Conservation (phyloP, 768 basidiomycete species). For the Boletus vermiculosoides region DNA sequence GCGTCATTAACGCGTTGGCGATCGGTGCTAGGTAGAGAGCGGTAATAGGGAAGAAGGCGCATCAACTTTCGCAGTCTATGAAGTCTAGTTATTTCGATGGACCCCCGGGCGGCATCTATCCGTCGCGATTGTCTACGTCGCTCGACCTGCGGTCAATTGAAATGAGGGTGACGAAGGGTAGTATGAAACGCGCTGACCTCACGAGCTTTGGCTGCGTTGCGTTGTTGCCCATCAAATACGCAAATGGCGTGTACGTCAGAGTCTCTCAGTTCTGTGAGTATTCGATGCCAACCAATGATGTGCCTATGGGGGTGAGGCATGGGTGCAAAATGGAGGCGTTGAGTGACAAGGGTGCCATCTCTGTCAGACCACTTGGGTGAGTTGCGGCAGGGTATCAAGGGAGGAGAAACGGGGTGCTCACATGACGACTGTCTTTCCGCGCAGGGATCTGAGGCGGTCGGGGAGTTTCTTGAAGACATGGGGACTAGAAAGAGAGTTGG, state of each 20-base stretch:
- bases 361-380: slow-evolving; percentile 37
- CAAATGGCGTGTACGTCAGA: slow-evolving; percentile 61
- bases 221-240: slow-evolving; percentile 75
- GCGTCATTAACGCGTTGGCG: slow-evolving; percentile 30
- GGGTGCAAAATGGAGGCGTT: slow-evolving; percentile 73
- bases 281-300: slow-evolving; percentile 74
- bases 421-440: slow-evolving; percentile 75
- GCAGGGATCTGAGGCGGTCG: slow-evolving; percentile 56
- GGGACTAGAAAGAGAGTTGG: slow-evolving; percentile 44
- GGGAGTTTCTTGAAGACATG: slow-evolving; percentile 62
- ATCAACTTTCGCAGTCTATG: slow-evolving; percentile 49
- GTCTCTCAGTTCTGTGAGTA: slow-evolving; percentile 60
- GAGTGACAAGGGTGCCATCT: slow-evolving; percentile 84
- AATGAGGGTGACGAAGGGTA: neutral
- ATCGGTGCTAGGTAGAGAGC: slow-evolving; percentile 31
- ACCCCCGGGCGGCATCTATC: slow-evolving; percentile 49
- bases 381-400: neutral
- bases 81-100: slow-evolving; percentile 58
- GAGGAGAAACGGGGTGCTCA: slow-evolving; percentile 33
- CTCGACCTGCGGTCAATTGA: slow-evolving; percentile 41
- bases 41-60: slow-evolving; percentile 39
- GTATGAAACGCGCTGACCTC: slow-evolving; percentile 50
- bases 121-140: slow-evolving; percentile 53
- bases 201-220: slow-evolving; percentile 62
- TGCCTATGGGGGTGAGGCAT: slow-evolving; percentile 65